A percentile compares a stretch with the other conserved stretches of the same genome.
Conservation (phyloP, 441 rosid species). For the Codiaeum variegatum region DNA sequence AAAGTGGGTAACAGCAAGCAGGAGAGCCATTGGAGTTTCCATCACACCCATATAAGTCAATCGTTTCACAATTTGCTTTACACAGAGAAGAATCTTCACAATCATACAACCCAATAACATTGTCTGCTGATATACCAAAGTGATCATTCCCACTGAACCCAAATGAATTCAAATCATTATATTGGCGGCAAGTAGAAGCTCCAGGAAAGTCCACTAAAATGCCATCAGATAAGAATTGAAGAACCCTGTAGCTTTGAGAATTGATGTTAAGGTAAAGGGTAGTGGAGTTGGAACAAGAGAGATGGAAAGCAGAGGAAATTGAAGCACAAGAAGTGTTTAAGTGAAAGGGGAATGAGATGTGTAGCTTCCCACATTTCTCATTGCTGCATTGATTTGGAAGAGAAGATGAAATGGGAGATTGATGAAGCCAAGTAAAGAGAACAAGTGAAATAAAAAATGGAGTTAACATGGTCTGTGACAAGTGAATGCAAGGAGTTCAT, state of each 20-base stretch:
- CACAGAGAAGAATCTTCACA: conserved; percentile 85
- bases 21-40: conserved; percentile 47
- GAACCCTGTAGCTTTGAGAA: conserved; percentile 39
- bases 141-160: conserved; percentile 38
- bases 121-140: conserved; percentile 62
- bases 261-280: conserved; percentile 52
- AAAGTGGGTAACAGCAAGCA: conserved; percentile 79
- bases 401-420: conserved; percentile 31
- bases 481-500: background rate
- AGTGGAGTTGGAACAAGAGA: conserved; percentile 62
- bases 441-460: conserved; percentile 30
- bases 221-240: conserved; percentile 69
- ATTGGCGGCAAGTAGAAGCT: conserved; percentile 56
- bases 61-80: conserved; percentile 62
- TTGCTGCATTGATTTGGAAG: conserved; percentile 39
- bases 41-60: conserved; percentile 57
- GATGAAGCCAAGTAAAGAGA: conserved; percentile 34
- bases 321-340: conserved; percentile 40
- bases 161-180: conserved; percentile 57
- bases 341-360: conserved; percentile 63
- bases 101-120: conserved; percentile 65
- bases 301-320: conserved; percentile 39
- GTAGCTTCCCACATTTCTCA: conserved; percentile 59
- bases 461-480: conserved; percentile 27
- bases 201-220: conserved; percentile 62